phyloP scores from a whole-genome alignment of 768 basidiomycete species.

The Termitomyces sp. region DNA sequence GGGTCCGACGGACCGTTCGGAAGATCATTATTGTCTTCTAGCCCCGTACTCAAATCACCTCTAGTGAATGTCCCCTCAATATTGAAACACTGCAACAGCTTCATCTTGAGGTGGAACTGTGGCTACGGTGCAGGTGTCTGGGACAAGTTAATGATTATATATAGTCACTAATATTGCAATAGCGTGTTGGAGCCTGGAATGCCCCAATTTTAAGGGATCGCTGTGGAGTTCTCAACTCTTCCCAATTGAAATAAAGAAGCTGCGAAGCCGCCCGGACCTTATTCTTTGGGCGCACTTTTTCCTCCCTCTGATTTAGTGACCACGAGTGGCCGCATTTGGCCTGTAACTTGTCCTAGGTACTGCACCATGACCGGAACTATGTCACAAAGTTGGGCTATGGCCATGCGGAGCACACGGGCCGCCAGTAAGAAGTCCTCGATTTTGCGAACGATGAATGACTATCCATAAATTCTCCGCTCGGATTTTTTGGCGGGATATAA shows the following conservation, averaged over 20 bases:
- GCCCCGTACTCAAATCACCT: not conserved
- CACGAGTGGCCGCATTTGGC: not conserved
- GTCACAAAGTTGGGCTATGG: not conserved
- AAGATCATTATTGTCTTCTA: not conserved
- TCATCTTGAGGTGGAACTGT: not conserved
- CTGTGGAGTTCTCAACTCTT: not conserved
- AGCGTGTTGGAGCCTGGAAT: not conserved
- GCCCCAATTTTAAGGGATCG: not conserved
- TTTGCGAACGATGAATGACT: not conserved
- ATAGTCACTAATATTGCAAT: not conserved
- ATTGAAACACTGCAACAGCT: not conserved
- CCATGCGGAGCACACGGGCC: slow-evolving; percentile 11
- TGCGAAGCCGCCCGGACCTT: not conserved
- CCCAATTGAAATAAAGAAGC: not conserved
- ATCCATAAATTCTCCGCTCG: slow-evolving; percentile 2
- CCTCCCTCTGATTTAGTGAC: not conserved
- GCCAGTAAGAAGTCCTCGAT: not conserved
- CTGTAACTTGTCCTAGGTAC: not conserved
- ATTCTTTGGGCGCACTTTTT: not conserved
- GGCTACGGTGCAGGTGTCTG: not conserved
- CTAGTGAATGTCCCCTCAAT: not conserved
- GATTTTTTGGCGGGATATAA: not conserved
- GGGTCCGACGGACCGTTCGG: slow-evolving; percentile 9
- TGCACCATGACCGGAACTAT: not conserved
- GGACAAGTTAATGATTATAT: not conserved